Evolutionary conservation across 768 basidiomycete species (phyloP).

Genomic region (Macrocybe gigantea): DNA sequence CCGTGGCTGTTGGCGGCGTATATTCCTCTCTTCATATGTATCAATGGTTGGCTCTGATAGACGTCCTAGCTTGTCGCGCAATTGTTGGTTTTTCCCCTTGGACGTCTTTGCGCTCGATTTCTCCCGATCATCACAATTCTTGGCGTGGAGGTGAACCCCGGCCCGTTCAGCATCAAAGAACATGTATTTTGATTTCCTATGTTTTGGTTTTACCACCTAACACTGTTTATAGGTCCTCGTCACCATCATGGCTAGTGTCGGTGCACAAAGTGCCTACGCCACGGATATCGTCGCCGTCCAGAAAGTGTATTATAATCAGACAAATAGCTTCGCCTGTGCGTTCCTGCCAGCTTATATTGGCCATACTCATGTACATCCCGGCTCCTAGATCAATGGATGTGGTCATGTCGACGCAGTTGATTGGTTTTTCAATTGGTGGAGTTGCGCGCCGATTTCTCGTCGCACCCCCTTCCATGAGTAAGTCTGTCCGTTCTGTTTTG

Average conservation of each 20-base stretch:
- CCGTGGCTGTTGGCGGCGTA: conserved; percentile 50
- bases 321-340: conserved; percentile 43
- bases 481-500: conserved; percentile 7
- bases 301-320: conserved; percentile 59
- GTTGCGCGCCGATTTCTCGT: conserved; percentile 60
- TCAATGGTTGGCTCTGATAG: conserved; percentile 1
- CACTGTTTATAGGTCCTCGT: conserved; percentile 44
- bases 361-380: background rate
- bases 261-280: conserved; percentile 52
- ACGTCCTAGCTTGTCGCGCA: conserved; percentile 54
- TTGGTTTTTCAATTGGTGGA: conserved; percentile 55
- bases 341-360: background rate
- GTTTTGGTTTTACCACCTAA: background rate
- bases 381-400: conserved; percentile 46
- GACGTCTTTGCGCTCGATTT: conserved; percentile 59
- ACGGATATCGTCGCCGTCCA: conserved; percentile 76
- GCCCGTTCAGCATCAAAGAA: conserved; percentile 73
- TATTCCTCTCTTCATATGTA: conserved; percentile 15
- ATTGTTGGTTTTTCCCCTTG: conserved; percentile 63
- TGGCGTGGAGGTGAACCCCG: conserved; percentile 63
- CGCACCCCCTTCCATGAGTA: conserved; percentile 60
- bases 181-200: conserved; percentile 22
- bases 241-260: conserved; percentile 58
- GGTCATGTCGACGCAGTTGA: conserved; percentile 67
- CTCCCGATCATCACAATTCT: conserved; percentile 48